Evolutionary conservation across 164 flowering plant genomes (phyloP).

Genomic region (Kingdonia uniflora): DNA sequence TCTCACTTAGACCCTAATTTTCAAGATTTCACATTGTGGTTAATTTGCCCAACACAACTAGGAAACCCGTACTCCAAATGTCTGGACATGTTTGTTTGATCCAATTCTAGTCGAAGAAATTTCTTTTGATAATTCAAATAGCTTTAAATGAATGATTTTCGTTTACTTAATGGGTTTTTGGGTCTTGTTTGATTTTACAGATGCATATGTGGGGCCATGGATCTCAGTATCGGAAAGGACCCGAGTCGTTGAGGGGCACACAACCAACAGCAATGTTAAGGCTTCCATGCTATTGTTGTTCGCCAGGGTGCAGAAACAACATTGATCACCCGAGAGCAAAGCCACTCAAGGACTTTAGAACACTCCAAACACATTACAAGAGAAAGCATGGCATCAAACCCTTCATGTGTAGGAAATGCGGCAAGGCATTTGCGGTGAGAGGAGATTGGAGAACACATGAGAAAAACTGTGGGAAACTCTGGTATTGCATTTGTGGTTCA

Average conservation of each 20-base stretch:
- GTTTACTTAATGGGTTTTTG: neutral
- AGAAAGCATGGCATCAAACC: constrained; percentile 87
- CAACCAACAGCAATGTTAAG: constrained; percentile 86
- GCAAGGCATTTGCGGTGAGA: constrained; percentile 77
- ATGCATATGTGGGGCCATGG: constrained; percentile 99
- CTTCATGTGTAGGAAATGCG: constrained; percentile 77
- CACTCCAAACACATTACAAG: constrained; percentile 90
- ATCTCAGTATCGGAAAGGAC: constrained; percentile 81
- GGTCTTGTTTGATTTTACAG: constrained; percentile 22
- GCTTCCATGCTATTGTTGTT: constrained; percentile 85
- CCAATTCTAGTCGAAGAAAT: too few species aligned
- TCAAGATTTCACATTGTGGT: too few species aligned
- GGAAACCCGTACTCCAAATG: too few species aligned
- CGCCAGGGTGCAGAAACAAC: constrained; percentile 80
- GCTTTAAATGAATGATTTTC: too few species aligned
- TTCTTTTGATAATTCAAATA: too few species aligned
- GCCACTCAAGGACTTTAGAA: constrained; percentile 78
- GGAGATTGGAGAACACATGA: constrained; percentile 94
- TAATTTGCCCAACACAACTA: too few species aligned
- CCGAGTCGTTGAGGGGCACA: constrained; percentile 71
- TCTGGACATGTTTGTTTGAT: too few species aligned
- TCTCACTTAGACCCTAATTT: too few species aligned
- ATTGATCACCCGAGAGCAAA: constrained; percentile 79
- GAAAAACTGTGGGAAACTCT: constrained; percentile 91
- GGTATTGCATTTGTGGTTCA: constrained; percentile 87